Evolutionary conservation across 495 filamentous ascomycete genomes (phyloP).

Genomic region (Aspergillus carlsbadensis): DNA sequence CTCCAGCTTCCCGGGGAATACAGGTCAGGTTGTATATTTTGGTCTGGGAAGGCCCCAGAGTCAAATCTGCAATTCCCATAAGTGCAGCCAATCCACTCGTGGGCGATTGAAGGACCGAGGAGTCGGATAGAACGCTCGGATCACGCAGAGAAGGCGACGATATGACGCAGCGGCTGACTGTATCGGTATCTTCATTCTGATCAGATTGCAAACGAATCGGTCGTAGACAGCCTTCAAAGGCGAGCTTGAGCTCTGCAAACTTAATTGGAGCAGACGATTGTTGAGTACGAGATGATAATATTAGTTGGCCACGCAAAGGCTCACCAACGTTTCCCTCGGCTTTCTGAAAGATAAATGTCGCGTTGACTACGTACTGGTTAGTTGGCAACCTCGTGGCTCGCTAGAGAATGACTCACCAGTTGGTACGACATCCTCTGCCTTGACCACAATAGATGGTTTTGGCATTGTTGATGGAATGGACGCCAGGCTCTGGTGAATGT

Average conservation of each 20-base stretch:
- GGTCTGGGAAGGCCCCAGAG: constrained; percentile 63
- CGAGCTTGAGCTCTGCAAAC: constrained; percentile 62
- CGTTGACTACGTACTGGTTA: constrained; percentile 46
- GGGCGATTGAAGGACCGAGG: constrained; percentile 38
- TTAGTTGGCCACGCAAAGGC: constrained; percentile 67
- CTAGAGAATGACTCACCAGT: constrained; percentile 49
- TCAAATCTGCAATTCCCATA: constrained; percentile 62
- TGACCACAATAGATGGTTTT: constrained; percentile 64
- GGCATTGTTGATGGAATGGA: constrained; percentile 46
- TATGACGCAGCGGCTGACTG: constrained; percentile 24
- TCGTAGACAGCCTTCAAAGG: constrained; percentile 68
- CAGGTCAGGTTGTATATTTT: constrained; percentile 70
- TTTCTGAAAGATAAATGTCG: constrained; percentile 71
- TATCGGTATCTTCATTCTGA: constrained; percentile 29
- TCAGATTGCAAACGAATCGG: constrained; percentile 48
- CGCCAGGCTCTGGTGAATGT: constrained; percentile 69
- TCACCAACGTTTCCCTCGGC: constrained; percentile 84
- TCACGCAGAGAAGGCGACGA: constrained; percentile 36
- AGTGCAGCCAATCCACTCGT: constrained; percentile 41
- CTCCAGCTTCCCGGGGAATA: constrained; percentile 77
- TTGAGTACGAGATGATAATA: constrained; percentile 69
- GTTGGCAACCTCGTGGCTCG: neutral
- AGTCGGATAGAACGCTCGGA: constrained; percentile 27
- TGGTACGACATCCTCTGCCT: constrained; percentile 65
- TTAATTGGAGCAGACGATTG: constrained; percentile 58